Base-by-base conservation (phyloP, 345 rosid genomes). In the Diplotaxis tenuifolia region DNA sequence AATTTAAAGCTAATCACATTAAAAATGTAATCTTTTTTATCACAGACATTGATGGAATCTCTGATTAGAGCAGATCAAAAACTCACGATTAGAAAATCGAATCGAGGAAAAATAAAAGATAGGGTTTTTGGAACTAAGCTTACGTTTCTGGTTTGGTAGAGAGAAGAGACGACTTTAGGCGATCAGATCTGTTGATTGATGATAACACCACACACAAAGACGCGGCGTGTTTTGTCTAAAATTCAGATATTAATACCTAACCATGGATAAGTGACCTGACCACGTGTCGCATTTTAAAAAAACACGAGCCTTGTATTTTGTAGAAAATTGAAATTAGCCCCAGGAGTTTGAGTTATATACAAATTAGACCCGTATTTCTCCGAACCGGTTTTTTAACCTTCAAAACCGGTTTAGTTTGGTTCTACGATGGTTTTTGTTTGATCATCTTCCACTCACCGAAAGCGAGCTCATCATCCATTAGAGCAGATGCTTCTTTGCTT, bases 141-240 rank as follows among this genome's bases (percentile, higher is more conserved):
- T 65, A 71, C 67, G 68, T 34, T 32, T 29, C 54, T 67, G 34
- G 28, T 71, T 15, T n/a, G 50, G n/a, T n/a, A n/a, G 45, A 5
- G 63, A 59, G 55, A 60, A 67, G 60, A 70, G 70, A 71, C 75
- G 76, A 65, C 34, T 66, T 27, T 2, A 12, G 18, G 72, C 68
- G 80, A 71, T 77, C 60, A 71, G 80, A 77, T 77, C 80, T 77
- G 70, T 66, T 18, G 70, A 61, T 68, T 71, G 53, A 2, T 40
- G 15, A 40, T 40, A 40, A n/a, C 28, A 56, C 66, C n/a, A 11
- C n/a, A 56, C 66, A 70, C 80, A 70, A 67, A 47, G 75, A 76
- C 79, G 71, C 74, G 60, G 75, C 70, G 79, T 11, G 55, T 70
- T 56, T 16, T 61, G 25, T 70, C 71, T 63, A 32, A 60, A 42